These are phyloP conservation scores for Begonia loranthoides DNA, from an alignment of 306 rosid species.

Conservation along the genomic window DNA sequence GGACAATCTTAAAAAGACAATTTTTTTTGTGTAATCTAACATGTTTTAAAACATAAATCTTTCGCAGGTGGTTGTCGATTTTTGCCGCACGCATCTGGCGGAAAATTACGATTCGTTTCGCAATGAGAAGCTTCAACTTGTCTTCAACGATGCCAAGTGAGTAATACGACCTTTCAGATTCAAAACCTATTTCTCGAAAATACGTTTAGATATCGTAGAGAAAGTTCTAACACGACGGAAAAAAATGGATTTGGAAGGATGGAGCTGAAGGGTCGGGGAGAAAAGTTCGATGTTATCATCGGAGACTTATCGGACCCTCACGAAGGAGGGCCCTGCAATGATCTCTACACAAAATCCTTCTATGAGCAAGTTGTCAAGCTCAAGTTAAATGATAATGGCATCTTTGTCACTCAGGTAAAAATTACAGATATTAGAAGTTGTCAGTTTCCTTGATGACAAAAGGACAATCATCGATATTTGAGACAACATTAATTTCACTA, in stretches of 20 bases:
- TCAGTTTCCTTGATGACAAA: neutral
- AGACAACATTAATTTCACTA: too few relatives aligned
- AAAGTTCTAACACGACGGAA: too few relatives aligned
- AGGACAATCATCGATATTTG: too few relatives aligned
- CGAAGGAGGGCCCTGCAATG: slow-evolving; percentile 26
- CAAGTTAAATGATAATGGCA: slow-evolving; percentile 18
- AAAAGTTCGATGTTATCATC: slow-evolving; percentile 21
- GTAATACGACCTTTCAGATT: neutral
- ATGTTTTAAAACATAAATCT: too few relatives aligned
- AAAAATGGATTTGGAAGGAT: slow-evolving; percentile 4
- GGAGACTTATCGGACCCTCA: slow-evolving; percentile 24
- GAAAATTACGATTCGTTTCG: slow-evolving; percentile 16
- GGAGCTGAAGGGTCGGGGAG: slow-evolving; percentile 12
- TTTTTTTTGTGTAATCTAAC: too few relatives aligned
- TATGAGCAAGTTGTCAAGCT: slow-evolving; percentile 19
- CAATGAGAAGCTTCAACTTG: slow-evolving; percentile 15
- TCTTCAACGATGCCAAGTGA: slow-evolving; percentile 17
- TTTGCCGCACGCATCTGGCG: slow-evolving; percentile 12
- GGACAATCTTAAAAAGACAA: too few relatives aligned
- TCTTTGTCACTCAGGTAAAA: slow-evolving; percentile 22
- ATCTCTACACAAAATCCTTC: slow-evolving; percentile 18
- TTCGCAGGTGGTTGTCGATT: slow-evolving; percentile 15
- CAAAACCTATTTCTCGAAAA: neutral
- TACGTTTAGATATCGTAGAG: too few relatives aligned
- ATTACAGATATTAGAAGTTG: neutral